These are phyloP conservation scores for Pythium utonaiense DNA, from an alignment of 352 stramenopile genomes.

Conservation along the genomic window DNA sequence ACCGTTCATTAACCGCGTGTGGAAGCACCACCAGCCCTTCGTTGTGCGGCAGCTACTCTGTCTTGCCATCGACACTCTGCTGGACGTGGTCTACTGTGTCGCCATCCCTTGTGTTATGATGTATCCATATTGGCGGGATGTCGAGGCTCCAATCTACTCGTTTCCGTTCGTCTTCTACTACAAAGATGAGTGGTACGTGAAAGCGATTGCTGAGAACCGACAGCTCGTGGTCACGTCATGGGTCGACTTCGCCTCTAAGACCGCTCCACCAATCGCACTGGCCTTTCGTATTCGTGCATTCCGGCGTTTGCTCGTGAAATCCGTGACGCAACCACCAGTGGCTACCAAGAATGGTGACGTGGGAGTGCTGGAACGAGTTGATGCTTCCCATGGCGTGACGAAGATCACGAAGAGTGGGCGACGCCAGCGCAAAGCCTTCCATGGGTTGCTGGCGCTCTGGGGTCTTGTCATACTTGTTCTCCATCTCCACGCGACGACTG, in stretches of 20 bases:
- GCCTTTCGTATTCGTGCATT: slow-evolving; percentile 3
- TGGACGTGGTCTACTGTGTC: slow-evolving; percentile 21
- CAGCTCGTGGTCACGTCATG: slow-evolving; percentile 16
- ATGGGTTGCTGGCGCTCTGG: slow-evolving; percentile 6
- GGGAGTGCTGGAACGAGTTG: neutral
- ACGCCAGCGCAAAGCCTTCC: neutral
- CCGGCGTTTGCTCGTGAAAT: neutral
- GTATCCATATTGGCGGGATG: slow-evolving; percentile 9
- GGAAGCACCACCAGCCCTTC: neutral
- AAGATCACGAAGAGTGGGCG: neutral
- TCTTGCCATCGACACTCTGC: slow-evolving; percentile 10
- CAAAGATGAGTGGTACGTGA: slow-evolving; percentile 16
- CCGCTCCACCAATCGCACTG: neutral
- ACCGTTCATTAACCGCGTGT: slow-evolving; percentile 10
- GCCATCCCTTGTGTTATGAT: slow-evolving; percentile 12
- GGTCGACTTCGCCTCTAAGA: slow-evolving; percentile 19
- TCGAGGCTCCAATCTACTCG: neutral
- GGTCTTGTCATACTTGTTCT: slow-evolving; percentile 5
- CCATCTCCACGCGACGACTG: slow-evolving; percentile 4
- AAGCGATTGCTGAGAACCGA: slow-evolving; percentile 3
- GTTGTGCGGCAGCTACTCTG: slow-evolving; percentile 11
- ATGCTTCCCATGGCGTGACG: neutral
- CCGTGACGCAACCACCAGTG: neutral
- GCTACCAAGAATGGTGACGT: neutral
- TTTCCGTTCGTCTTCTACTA: slow-evolving; percentile 14